These are phyloP conservation scores for Paratinospora sagittata DNA, from an alignment of 164 flowering plant species.

Conservation along the genomic window DNA sequence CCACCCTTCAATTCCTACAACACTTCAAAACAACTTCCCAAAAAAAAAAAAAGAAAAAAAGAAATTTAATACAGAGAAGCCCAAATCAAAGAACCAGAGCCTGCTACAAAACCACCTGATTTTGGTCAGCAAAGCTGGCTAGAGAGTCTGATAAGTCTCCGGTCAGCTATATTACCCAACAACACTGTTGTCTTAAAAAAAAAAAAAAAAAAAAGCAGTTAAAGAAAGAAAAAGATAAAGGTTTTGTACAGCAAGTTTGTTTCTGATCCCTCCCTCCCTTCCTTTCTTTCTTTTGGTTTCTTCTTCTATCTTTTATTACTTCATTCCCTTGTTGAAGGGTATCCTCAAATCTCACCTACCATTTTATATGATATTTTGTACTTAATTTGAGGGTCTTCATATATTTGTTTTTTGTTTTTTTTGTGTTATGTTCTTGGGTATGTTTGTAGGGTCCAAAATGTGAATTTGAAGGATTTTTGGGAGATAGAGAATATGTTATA, in stretches of 20 bases:
- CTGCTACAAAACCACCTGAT: not conserved
- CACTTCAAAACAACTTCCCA: not conserved
- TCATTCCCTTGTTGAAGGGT: no score
- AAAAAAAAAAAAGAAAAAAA: not conserved
- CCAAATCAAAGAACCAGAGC: no score
- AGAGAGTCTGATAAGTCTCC: no score
- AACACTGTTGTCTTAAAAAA: not conserved
- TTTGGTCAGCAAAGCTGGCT: not conserved
- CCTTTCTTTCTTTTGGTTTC: no score
- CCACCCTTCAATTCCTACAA: not conserved
- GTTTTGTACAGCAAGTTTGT: not conserved
- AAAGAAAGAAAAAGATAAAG: not conserved
- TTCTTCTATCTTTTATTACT: no score
- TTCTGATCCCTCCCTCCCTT: not conserved
- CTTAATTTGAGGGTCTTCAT: no score
- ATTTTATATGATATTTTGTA: no score
- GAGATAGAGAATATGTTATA: not conserved
- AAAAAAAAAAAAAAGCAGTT: not conserved
- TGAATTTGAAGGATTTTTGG: conserved; percentile 8
- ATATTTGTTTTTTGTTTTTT: no score
- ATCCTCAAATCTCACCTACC: no score
- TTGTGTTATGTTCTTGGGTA: not conserved
- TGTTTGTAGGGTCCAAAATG: conserved; percentile 12
- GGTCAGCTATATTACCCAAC: not conserved
- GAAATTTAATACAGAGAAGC: not conserved